Conservation (phyloP, 352 stramenopile genomes). For the Saprolegnia parasitica region DNA sequence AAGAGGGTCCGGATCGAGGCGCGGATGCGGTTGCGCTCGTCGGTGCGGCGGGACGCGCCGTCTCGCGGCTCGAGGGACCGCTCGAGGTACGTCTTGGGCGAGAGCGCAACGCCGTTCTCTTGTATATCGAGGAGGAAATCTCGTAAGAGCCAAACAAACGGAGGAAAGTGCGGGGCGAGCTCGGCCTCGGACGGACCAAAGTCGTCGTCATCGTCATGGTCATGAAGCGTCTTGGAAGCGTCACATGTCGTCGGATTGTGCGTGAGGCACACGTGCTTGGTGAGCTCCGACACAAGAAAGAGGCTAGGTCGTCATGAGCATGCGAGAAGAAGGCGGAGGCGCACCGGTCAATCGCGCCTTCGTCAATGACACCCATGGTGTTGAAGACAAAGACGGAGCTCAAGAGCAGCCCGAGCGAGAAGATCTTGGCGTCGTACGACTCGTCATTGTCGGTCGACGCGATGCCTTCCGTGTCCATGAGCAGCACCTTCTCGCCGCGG, state of each 20-base stretch:
- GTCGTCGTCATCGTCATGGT: slow-evolving; percentile 36
- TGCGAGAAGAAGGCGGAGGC: not conserved
- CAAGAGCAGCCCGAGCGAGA: slow-evolving; percentile 70
- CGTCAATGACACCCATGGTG: slow-evolving; percentile 85
- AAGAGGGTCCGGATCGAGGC: slow-evolving; percentile 66
- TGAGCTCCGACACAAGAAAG: slow-evolving; percentile 81
- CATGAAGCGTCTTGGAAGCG: slow-evolving; percentile 27
- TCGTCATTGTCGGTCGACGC: slow-evolving; percentile 82
- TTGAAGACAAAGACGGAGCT: slow-evolving; percentile 85
- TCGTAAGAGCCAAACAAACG: slow-evolving; percentile 75
- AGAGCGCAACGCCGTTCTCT: slow-evolving; percentile 49
- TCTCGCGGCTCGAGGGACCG: slow-evolving; percentile 61
- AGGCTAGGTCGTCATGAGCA: slow-evolving; percentile 30
- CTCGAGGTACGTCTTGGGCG: slow-evolving; percentile 72
- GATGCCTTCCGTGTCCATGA: slow-evolving; percentile 84
- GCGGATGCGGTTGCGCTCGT: slow-evolving; percentile 68
- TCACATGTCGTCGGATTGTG: not conserved
- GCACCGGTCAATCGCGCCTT: slow-evolving; percentile 69
- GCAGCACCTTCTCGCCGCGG: slow-evolving; percentile 57
- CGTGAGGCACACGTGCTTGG: slow-evolving; percentile 69
- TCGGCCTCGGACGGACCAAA: slow-evolving; percentile 38
- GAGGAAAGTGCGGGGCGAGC: slow-evolving; percentile 72
- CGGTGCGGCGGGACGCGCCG: slow-evolving; percentile 38
- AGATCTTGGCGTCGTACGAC: slow-evolving; percentile 86
- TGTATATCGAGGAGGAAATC: slow-evolving; percentile 83